Conservation (phyloP, 2,329 filamentous ascomycete species). For the Aspergillus sp. region DNA sequence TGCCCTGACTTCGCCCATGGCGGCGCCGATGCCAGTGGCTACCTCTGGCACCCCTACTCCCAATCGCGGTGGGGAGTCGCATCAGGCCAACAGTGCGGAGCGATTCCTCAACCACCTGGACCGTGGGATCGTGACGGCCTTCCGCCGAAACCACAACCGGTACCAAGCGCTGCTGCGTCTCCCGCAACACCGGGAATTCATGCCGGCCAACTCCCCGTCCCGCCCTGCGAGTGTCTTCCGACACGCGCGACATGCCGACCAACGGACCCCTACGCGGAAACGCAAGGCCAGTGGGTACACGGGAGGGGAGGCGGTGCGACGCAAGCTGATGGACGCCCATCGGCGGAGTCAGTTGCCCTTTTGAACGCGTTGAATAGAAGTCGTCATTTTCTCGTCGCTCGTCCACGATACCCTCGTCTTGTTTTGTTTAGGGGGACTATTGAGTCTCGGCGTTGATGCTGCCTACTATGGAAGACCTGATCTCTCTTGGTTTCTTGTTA, state of each 20-base stretch:
- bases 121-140: slow-evolving; percentile 71
- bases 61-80: slow-evolving; percentile 30
- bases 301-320: slow-evolving; percentile 42
- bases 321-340: slow-evolving; percentile 45
- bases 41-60: slow-evolving; percentile 35
- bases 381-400: background rate
- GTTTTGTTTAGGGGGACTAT: background rate
- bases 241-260: slow-evolving; percentile 39
- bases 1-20: slow-evolving; percentile 43
- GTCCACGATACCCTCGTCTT: background rate
- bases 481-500: background rate
- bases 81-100: slow-evolving; percentile 38
- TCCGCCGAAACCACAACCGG: slow-evolving; percentile 61
- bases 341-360: slow-evolving; percentile 39
- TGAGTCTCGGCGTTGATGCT: background rate
- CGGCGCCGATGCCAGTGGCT: slow-evolving; percentile 29
- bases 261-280: slow-evolving; percentile 41
- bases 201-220: slow-evolving; percentile 45
- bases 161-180: slow-evolving; percentile 50
- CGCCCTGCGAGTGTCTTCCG: slow-evolving; percentile 44
- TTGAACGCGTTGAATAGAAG: slow-evolving; percentile 14
- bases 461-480: background rate
- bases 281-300: slow-evolving; percentile 37
- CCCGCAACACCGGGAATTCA: slow-evolving; percentile 47
- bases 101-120: slow-evolving; percentile 67